Evolutionary conservation across 306 rosid genomes (phyloP), one percentile per base, ranked within the genome.

Genomic region (Casuarina cunninghamiana): DNA sequence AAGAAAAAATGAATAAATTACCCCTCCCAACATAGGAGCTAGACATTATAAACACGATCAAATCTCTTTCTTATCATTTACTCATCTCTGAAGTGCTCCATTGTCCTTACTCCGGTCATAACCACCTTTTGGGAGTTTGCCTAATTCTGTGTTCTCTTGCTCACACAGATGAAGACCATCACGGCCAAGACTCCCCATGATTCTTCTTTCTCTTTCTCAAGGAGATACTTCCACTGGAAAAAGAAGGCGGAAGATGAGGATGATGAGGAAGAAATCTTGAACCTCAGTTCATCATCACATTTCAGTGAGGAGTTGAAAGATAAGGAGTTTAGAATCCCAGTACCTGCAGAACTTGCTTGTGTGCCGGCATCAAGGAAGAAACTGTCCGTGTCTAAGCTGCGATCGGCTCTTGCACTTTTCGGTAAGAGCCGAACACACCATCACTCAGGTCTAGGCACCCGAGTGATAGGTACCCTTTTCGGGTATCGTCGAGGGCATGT

Each of bases 141-240:
- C 21, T 53, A 45, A 32, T 39, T 50, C 39, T 68, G 21, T 51
- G 69, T 51, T 26, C 42, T 70, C 53, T 53, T 51, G 0, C 42
- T 16, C 15, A 5, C 37, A 58, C 67, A 69, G 42, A 87, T 92
- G 91, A 93, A 86, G 78, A 86, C 97, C 10, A 88, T 89, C 74
- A 87, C 84, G 88, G 87, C 94, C 61, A 91, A 90, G 49, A 82
- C 96, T 51, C 90, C 92, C 2, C 91, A 88, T 0, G 97, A 91
- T 65, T 82, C 96, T 11, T 94, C 97, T 9, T 85, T 91, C 89
- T 95, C 99, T 42, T 89, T 95, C 90, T 95, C 99, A 17, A 83
- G 87, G 16, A 84, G 97, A 11, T 92, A 88, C 72, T 89, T 95
- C 86, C 89, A 88, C 44, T 89, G 93, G 91, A 95, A 80, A 49